Percentiles rank a stretch among this genome's conserved stretches.
phyloP scores from a whole-genome alignment of 257 asterid species.

The Primulina eburnea region DNA sequence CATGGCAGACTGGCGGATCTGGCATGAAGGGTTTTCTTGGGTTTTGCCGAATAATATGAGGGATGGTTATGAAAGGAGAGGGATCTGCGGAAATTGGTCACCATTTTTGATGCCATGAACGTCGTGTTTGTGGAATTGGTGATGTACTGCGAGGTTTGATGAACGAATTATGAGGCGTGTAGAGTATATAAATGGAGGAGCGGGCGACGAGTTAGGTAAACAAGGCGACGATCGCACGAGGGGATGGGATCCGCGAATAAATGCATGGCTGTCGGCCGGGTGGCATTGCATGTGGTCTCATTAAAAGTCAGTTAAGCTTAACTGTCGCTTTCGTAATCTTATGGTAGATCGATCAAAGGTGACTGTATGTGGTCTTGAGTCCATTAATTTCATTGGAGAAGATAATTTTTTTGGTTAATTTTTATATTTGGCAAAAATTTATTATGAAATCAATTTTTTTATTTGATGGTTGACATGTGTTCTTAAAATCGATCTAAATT shows the following conservation, averaged over 20 bases:
- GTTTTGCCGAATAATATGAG: constrained; percentile 27
- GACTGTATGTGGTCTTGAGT: background rate
- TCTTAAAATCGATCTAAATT: too few relatives aligned
- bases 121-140: background rate
- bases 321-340: background rate
- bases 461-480: too few relatives aligned
- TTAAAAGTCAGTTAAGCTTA: background rate
- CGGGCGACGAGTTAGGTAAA: constrained; percentile 22
- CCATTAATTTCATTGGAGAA: too few relatives aligned
- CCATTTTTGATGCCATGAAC: constrained; percentile 67
- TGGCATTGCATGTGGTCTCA: constrained; percentile 19
- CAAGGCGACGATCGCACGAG: constrained; percentile 25
- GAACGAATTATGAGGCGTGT: background rate
- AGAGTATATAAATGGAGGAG: constrained; percentile 27
- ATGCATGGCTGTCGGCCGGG: constrained; percentile 29
- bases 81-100: constrained; percentile 66
- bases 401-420: too few relatives aligned
- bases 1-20: constrained; percentile 86
- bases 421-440: too few relatives aligned
- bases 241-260: constrained; percentile 28
- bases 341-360: background rate
- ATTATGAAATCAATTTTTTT: too few relatives aligned
- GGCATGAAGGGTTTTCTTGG: constrained; percentile 50
- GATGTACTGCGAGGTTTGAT: background rate
- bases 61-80: constrained; percentile 72